Evolutionary conservation across 352 stramenopile genomes (phyloP).

Genomic region (Globisporangium middletonii): DNA sequence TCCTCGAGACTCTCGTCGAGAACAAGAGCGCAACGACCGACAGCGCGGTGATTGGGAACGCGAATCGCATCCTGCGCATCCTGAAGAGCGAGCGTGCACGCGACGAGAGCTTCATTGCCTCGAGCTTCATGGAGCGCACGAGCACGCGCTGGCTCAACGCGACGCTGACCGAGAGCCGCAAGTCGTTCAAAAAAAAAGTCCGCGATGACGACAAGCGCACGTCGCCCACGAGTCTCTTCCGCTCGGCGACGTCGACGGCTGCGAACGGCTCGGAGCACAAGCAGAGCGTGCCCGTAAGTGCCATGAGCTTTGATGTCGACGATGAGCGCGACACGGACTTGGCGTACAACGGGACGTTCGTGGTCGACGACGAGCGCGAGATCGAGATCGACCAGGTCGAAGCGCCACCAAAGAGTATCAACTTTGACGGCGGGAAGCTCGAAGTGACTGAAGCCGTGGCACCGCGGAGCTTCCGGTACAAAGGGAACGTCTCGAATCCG

Average conservation of each 20-base stretch:
- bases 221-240: constrained; percentile 2
- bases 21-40: constrained; percentile 38
- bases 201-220: constrained; percentile 3
- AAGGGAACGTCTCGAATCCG: constrained; percentile 30
- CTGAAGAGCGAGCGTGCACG: constrained; percentile 52
- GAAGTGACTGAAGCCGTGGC: constrained; percentile 44
- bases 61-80: constrained; percentile 70
- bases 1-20: constrained; percentile 44
- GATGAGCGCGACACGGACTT: constrained; percentile 25
- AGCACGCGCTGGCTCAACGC: constrained; percentile 64
- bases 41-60: constrained; percentile 50
- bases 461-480: constrained; percentile 63
- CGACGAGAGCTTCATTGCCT: constrained; percentile 39
- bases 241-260: not conserved
- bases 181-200: constrained; percentile 13
- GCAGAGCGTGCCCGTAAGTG: constrained; percentile 5
- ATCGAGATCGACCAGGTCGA: constrained; percentile 19
- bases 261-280: constrained; percentile 1
- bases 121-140: constrained; percentile 57
- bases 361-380: constrained; percentile 37
- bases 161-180: constrained; percentile 37
- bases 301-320: constrained; percentile 52
- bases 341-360: constrained; percentile 47
- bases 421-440: constrained; percentile 49
- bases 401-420: constrained; percentile 63